Evolutionary conservation across 257 asterid genomes (phyloP).

Genomic region (Solanum sejunctum): DNA sequence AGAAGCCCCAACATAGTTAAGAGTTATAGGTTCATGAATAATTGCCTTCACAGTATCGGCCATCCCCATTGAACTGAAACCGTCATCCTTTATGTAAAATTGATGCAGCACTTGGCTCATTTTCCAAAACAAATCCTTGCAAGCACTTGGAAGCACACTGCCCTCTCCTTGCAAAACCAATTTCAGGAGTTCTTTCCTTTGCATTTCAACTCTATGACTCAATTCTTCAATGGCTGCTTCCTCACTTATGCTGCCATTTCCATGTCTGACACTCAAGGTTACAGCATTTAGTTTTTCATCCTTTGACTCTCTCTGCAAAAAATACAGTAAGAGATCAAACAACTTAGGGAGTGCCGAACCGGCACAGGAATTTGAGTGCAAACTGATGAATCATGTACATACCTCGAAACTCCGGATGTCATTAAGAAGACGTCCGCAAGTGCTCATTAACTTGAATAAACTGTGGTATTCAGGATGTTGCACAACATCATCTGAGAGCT

Average conservation of each 20-base stretch:
- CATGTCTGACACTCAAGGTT: constrained; percentile 28
- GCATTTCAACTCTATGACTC: constrained; percentile 22
- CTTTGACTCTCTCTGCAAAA: constrained; percentile 62
- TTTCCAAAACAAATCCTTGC: constrained; percentile 80
- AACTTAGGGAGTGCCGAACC: background rate
- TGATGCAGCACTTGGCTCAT: constrained; percentile 50
- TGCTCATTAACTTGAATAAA: constrained; percentile 58
- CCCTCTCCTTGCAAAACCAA: constrained; percentile 39
- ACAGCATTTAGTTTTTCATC: constrained; percentile 63
- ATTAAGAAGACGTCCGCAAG: constrained; percentile 76
- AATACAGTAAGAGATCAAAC: background rate
- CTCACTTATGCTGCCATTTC: constrained; percentile 27
- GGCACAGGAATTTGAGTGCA: background rate
- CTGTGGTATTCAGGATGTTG: constrained; percentile 38
- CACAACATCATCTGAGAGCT: constrained; percentile 61
- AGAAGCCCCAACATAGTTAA: background rate
- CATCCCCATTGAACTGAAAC: constrained; percentile 51
- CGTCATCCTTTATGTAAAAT: constrained; percentile 63
- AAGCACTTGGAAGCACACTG: constrained; percentile 51
- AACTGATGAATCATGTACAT: background rate
- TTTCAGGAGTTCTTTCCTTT: constrained; percentile 50
- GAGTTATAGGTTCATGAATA: constrained; percentile 42
- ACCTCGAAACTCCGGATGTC: constrained; percentile 72
- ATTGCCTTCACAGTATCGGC: constrained; percentile 34
- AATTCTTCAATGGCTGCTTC: constrained; percentile 36